Evolutionary conservation across 768 basidiomycete genomes (phyloP).

Genomic region (Hericium rajendrae): DNA sequence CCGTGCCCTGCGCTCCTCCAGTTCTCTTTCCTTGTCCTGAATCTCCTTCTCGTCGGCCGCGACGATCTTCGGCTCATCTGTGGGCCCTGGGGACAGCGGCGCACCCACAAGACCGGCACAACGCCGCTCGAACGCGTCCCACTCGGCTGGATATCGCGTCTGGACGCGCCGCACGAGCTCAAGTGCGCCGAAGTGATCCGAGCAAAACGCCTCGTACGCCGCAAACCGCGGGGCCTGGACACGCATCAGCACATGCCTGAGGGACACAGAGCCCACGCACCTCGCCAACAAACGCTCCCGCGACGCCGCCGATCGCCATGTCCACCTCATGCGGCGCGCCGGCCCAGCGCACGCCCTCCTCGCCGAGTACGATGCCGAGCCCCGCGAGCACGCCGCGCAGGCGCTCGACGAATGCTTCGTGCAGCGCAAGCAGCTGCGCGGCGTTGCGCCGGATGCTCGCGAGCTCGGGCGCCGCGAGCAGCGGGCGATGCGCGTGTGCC

Average conservation of each 20-base stretch:
- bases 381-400: constrained; percentile 39
- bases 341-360: constrained; percentile 1
- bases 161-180: constrained; percentile 61
- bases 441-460: constrained; percentile 49
- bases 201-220: constrained; percentile 80
- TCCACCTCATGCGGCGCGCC: not conserved
- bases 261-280: not conserved
- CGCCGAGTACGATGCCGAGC: constrained; percentile 33
- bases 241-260: constrained; percentile 5
- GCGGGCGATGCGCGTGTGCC: constrained; percentile 32
- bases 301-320: not conserved
- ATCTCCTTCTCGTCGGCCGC: not conserved
- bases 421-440: constrained; percentile 54
- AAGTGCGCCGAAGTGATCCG: constrained; percentile 75
- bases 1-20: not conserved
- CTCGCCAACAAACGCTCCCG: constrained; percentile 4
- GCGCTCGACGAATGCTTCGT: constrained; percentile 54
- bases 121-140: constrained; percentile 75
- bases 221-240: constrained; percentile 62
- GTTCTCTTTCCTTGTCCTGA: not conserved
- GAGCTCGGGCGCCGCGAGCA: constrained; percentile 52
- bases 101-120: constrained; percentile 51
- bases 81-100: not conserved
- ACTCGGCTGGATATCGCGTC: constrained; percentile 57
- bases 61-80: not conserved